A percentile compares a stretch with the other conserved stretches of the same genome.
Conservation (phyloP, 805 yeast genomes). For the Kuraishia capsulata region DNA sequence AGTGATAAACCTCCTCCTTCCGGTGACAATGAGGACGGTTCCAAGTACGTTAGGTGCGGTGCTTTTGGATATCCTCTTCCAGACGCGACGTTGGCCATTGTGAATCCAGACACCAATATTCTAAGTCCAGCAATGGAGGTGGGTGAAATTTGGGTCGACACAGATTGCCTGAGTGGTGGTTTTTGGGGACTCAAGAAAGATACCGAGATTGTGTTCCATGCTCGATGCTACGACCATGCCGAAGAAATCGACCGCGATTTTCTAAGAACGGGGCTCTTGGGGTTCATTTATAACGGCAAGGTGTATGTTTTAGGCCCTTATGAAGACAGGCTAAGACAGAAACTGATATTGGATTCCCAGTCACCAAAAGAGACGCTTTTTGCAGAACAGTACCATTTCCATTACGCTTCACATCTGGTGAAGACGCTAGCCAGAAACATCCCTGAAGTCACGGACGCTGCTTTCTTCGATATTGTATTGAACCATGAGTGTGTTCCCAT, state of each 20-base stretch:
- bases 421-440: conserved; percentile 78
- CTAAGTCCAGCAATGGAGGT: conserved; percentile 70
- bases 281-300: conserved; percentile 81
- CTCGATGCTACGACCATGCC: conserved; percentile 63
- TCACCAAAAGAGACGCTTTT: conserved; percentile 14
- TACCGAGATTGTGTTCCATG: conserved; percentile 71
- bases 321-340: conserved; percentile 84
- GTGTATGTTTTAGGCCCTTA: conserved; percentile 82
- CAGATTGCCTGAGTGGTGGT: conserved; percentile 85
- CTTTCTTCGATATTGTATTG: conserved; percentile 78
- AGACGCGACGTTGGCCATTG: conserved; percentile 88
- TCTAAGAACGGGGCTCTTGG: conserved; percentile 83
- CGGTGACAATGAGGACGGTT: conserved; percentile 29
- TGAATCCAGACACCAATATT: conserved; percentile 82
- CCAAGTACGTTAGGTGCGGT: conserved; percentile 61
- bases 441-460: conserved; percentile 76
- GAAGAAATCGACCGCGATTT: conserved; percentile 71
- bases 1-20: conserved; percentile 46
- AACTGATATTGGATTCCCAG: conserved; percentile 14
- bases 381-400: conserved; percentile 39
- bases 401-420: conserved; percentile 80
- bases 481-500: conserved; percentile 80
- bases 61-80: conserved; percentile 94
- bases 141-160: conserved; percentile 98
- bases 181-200: conserved; percentile 67